A percentile compares a stretch with the other conserved stretches of the same genome.
Conservation (phyloP, 371 early-diverging fungal genomes). For the Mortierella polycephala region DNA sequence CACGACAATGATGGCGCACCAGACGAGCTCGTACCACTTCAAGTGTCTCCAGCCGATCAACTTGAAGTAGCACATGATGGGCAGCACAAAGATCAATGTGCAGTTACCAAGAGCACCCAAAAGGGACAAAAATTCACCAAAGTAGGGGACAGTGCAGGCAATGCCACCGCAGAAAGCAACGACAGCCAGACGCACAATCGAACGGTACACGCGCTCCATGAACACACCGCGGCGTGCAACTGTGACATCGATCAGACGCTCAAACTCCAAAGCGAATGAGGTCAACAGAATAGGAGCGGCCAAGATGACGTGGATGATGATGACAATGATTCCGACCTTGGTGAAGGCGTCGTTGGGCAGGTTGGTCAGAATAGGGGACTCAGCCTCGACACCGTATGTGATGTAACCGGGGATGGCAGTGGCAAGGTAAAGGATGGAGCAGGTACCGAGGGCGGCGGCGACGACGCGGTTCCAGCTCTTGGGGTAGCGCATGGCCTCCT, state of each 20-base stretch:
- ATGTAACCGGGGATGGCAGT: slow-evolving; percentile 86
- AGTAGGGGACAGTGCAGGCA: slow-evolving; percentile 79
- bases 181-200: slow-evolving; percentile 62
- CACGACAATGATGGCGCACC: slow-evolving; percentile 68
- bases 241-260: slow-evolving; percentile 68
- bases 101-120: slow-evolving; percentile 83
- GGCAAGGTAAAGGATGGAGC: slow-evolving; percentile 78
- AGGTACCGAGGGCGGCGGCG: slow-evolving; percentile 74
- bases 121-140: slow-evolving; percentile 79
- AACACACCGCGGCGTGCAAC: slow-evolving; percentile 62
- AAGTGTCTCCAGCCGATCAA: slow-evolving; percentile 73
- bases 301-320: slow-evolving; percentile 83
- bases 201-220: slow-evolving; percentile 65
- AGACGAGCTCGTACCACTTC: slow-evolving; percentile 65
- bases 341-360: slow-evolving; percentile 73
- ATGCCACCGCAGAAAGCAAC: slow-evolving; percentile 62
- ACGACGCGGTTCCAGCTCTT: slow-evolving; percentile 78
- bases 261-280: slow-evolving; percentile 78
- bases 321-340: slow-evolving; percentile 73
- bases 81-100: slow-evolving; percentile 80
- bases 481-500: slow-evolving; percentile 65
- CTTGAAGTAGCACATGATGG: slow-evolving; percentile 78
- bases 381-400: slow-evolving; percentile 75
- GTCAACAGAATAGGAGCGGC: slow-evolving; percentile 84
- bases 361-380: slow-evolving; percentile 76